Base-by-base conservation (phyloP, 2,329 filamentous ascomycete genomes). In the Arthrobotrys conoides region DNA sequence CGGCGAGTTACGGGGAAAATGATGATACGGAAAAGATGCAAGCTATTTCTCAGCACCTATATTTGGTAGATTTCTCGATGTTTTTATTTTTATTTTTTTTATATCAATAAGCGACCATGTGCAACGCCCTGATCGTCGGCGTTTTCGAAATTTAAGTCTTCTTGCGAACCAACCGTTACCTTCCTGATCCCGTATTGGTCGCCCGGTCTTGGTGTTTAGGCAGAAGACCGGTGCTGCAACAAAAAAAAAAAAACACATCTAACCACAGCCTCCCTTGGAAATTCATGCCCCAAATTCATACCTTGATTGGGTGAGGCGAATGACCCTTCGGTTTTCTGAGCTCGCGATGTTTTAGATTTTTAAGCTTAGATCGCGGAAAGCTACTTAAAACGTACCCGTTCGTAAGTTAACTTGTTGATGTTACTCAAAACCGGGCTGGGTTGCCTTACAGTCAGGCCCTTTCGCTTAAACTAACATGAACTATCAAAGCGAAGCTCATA, bases 181-280 rank as follows among this genome's bases (percentile, higher is more conserved):
- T 75, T 75, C 71, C 71, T n/a, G 20, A 68, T 59, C 20, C 22
- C 71, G 64, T 51, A 75, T 18, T 4, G 41, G 22, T 36, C 10
- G 61, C 44, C 46, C 53, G 41, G 33, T 69, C 71, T 75, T 75
- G 71, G 71, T 64, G 44, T n/a, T 75, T 75, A 68, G 64, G 71
- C 71, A 75, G 71, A 75, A n/a, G n/a, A n/a, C n/a, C n/a, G 71
- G 22, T 27, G 41, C 14, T 51, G 8, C 55, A 63, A 63, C 57
- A 46, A 18, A 55, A 33, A 55, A 33, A 55, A n/a, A 14, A 30
- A 30, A 30, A 30, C 27, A 6, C 41, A n/a, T 24, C 18, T 46
- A n/a, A 65, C 16, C 22, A 30, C 30, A 51, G 20, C n/a, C 16
- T 30, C n/a, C n/a, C 20, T 49, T 24, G 24, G 49, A 63, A n/a